phyloP scores from a whole-genome alignment of 2,329 filamentous ascomycete genomes.

The Phialophora macrospora region DNA sequence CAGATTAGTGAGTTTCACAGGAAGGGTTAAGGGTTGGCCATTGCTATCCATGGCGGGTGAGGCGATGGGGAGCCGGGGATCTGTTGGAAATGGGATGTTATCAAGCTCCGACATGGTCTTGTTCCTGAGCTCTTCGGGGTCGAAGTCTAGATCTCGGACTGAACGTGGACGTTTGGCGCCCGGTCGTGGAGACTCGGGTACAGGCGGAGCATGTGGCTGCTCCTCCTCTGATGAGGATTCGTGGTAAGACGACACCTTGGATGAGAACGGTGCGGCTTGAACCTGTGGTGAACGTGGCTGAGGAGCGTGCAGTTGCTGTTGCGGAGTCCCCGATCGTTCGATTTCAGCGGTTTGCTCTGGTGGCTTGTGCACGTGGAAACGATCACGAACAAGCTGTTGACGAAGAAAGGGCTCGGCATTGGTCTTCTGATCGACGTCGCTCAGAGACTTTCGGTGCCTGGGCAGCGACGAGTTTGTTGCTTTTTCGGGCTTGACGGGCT shows the following conservation, averaged over 20 bases:
- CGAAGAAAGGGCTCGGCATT: slow-evolving; percentile 9
- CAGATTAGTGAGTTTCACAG: slow-evolving; percentile 48
- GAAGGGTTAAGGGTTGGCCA: slow-evolving; percentile 40
- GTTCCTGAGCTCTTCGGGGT: slow-evolving; percentile 49
- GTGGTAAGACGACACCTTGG: slow-evolving; percentile 32
- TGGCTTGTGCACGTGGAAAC: slow-evolving; percentile 26
- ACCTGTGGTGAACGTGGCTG: slow-evolving; percentile 8
- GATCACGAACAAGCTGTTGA: slow-evolving; percentile 19
- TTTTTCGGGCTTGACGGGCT: slow-evolving; percentile 3
- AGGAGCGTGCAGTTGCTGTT: slow-evolving; percentile 2
- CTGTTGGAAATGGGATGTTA: slow-evolving; percentile 56
- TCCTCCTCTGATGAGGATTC: slow-evolving; percentile 38
- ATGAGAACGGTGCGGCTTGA: slow-evolving; percentile 28
- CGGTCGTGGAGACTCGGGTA: slow-evolving; percentile 4
- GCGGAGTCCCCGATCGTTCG: not conserved
- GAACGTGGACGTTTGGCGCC: slow-evolving; percentile 31
- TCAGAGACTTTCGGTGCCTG: slow-evolving; percentile 18
- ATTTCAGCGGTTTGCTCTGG: not conserved
- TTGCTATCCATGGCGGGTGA: slow-evolving; percentile 26
- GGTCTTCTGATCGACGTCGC: slow-evolving; percentile 2
- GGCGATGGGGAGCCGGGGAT: slow-evolving; percentile 43
- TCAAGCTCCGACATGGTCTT: slow-evolving; percentile 57
- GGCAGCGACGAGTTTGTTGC: slow-evolving; percentile 8
- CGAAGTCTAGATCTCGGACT: slow-evolving; percentile 54
- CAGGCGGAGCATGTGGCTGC: slow-evolving; percentile 7